Conservation (phyloP, 2,329 filamentous ascomycete genomes). For the Botrytis porri region DNA sequence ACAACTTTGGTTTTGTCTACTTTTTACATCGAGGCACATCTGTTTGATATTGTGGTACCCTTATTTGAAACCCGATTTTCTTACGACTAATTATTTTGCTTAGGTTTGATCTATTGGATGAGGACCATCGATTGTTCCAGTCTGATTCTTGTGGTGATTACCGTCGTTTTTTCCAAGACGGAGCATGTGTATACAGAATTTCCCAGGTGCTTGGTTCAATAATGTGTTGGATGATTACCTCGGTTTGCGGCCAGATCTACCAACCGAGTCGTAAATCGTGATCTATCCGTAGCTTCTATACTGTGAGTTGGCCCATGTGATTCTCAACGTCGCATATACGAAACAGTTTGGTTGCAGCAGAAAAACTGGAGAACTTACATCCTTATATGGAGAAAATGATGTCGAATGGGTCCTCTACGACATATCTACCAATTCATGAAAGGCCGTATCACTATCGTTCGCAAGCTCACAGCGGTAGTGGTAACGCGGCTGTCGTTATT, state of each 20-base stretch:
- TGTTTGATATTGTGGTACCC: background rate
- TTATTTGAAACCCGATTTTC: background rate
- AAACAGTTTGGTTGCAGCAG: background rate
- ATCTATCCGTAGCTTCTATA: background rate
- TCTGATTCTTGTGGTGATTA: background rate
- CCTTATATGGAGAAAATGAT: background rate
- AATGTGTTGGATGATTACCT: background rate
- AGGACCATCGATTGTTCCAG: background rate
- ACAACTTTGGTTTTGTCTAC: background rate
- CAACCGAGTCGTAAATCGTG: background rate
- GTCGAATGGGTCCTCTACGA: constrained; percentile 4
- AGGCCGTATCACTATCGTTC: constrained; percentile 1
- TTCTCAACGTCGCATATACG: background rate
- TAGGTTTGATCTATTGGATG: background rate
- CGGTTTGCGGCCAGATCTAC: background rate
- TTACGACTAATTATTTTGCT: background rate
- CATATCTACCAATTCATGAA: background rate
- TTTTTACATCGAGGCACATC: background rate
- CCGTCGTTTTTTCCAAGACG: background rate
- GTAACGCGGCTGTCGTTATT: background rate
- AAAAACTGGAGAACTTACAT: background rate
- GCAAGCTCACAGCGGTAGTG: background rate
- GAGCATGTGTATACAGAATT: background rate
- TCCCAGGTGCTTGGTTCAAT: background rate
- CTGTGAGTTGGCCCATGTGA: background rate